Percentiles rank a stretch among this genome's conserved stretches.
Conservation (phyloP, 1,139 yeast genomes). For the Lizanozyma gosingica region DNA sequence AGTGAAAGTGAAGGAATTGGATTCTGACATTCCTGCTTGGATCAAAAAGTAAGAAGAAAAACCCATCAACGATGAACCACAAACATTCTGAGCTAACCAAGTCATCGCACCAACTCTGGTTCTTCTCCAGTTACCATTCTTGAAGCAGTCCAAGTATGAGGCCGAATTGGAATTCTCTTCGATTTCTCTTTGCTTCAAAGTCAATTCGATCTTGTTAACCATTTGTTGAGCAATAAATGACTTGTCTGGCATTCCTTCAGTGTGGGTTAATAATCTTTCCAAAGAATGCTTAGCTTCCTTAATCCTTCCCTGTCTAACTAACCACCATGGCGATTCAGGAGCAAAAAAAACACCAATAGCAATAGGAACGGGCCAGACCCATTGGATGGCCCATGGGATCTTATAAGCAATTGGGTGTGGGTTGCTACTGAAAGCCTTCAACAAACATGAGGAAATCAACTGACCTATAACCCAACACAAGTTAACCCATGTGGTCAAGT, state of each 20-base stretch:
- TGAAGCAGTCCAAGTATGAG: constrained; percentile 41
- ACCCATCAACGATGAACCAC: constrained; percentile 46
- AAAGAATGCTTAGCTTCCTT: constrained; percentile 28
- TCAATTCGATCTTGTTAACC: constrained; percentile 33
- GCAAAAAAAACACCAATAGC: constrained; percentile 17
- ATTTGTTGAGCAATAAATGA: constrained; percentile 28
- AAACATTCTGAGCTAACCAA: constrained; percentile 41
- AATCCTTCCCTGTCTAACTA: constrained; percentile 26
- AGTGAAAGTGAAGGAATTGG: constrained; percentile 36
- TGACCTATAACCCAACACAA: constrained; percentile 39
- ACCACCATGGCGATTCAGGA: constrained; percentile 34
- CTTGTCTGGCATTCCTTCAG: constrained; percentile 25
- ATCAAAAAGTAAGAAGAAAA: constrained; percentile 47
- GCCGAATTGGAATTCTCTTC: constrained; percentile 31
- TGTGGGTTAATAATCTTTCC: constrained; percentile 24
- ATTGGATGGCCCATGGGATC: constrained; percentile 37
- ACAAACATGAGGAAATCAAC: constrained; percentile 29
- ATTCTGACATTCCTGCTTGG: constrained; percentile 39
- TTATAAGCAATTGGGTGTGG: constrained; percentile 22
- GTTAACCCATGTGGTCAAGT: constrained; percentile 33
- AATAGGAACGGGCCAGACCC: constrained; percentile 23
- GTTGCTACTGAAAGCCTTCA: constrained; percentile 19
- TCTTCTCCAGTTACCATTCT: constrained; percentile 43
- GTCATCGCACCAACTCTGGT: constrained; percentile 43
- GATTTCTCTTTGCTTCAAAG: no score